Evolutionary conservation across 805 yeast species (phyloP).

Genomic region (Yamadazyma insecticola): DNA sequence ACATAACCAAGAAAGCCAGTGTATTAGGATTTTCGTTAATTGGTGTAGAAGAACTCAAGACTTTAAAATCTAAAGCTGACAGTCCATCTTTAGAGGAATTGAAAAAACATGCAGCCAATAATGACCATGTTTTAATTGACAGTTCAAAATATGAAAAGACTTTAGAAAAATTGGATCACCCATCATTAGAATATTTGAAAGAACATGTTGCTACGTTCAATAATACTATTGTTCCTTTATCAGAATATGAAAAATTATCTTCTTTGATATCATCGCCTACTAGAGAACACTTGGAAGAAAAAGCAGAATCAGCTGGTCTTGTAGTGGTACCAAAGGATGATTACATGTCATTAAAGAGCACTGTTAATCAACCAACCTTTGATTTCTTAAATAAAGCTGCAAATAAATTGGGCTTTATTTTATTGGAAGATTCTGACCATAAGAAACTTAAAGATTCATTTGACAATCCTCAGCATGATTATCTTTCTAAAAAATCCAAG

Average conservation of each 20-base stretch:
- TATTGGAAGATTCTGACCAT: slow-evolving; percentile 6
- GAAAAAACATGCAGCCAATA: slow-evolving; percentile 22
- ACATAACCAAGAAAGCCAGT: slow-evolving; percentile 13
- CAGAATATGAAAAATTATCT: slow-evolving; percentile 16
- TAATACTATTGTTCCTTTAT: slow-evolving; percentile 8
- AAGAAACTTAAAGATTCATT: slow-evolving; percentile 4
- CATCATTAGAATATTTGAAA: slow-evolving; percentile 10
- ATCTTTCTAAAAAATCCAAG: slow-evolving; percentile 7
- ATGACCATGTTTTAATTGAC: slow-evolving; percentile 12
- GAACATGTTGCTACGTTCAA: slow-evolving; percentile 8
- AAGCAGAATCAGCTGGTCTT: slow-evolving; percentile 12
- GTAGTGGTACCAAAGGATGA: slow-evolving; percentile 14
- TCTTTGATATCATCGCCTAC: slow-evolving; percentile 23
- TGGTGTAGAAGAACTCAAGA: slow-evolving; percentile 7
- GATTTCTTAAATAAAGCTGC: slow-evolving; percentile 16
- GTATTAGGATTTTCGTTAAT: slow-evolving; percentile 18
- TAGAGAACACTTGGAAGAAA: slow-evolving; percentile 18
- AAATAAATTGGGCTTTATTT: slow-evolving; percentile 2
- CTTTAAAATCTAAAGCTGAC: slow-evolving; percentile 12
- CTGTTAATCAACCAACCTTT: slow-evolving; percentile 22
- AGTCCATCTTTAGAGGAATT: slow-evolving; percentile 26
- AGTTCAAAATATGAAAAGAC: slow-evolving; percentile 7
- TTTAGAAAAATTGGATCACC: slow-evolving; percentile 6
- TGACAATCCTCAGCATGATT: slow-evolving; percentile 9
- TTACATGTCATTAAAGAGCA: slow-evolving; percentile 6